Evolutionary conservation across 768 basidiomycete species (phyloP).

Genomic region (Pleurotus eryngii): DNA sequence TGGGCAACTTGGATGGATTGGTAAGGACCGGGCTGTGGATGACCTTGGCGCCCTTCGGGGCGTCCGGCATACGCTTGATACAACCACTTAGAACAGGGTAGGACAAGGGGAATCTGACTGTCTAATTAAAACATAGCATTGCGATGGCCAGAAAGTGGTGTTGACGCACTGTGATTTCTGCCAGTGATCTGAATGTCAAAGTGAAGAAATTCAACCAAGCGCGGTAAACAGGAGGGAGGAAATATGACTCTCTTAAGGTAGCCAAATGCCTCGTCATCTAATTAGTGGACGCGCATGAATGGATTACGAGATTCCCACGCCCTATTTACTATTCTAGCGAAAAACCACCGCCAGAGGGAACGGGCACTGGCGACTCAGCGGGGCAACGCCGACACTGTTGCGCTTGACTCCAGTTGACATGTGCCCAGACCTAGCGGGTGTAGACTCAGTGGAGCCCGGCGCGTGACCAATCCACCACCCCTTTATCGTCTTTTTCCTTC

Average conservation of each 20-base stretch:
- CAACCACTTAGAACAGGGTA: constrained; percentile 75
- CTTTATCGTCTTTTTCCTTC: constrained; percentile 80
- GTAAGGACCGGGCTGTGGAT: constrained; percentile 9
- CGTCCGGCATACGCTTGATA: constrained; percentile 62
- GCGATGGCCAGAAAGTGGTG: constrained; percentile 73
- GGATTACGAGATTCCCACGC: too few relatives aligned
- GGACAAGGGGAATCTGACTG: constrained; percentile 82
- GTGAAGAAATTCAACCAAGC: constrained; percentile 80
- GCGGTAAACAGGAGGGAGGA: constrained; percentile 78
- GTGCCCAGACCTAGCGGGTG: constrained; percentile 81
- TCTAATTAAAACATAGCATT: constrained; percentile 85
- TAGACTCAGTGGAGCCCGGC: constrained; percentile 79
- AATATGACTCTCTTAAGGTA: constrained; percentile 84
- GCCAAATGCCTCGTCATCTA: constrained; percentile 78
- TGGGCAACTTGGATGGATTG: constrained; percentile 10
- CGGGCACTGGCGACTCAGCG: too few relatives aligned
- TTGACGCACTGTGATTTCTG: constrained; percentile 82
- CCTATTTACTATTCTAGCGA: too few relatives aligned
- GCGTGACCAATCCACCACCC: constrained; percentile 79
- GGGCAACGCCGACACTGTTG: constrained; percentile 84
- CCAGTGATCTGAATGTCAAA: constrained; percentile 82
- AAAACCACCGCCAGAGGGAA: too few relatives aligned
- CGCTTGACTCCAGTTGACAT: constrained; percentile 86
- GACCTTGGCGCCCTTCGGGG: constrained; percentile 50
- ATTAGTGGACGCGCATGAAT: too few relatives aligned